Evolutionary conservation across 805 yeast genomes (phyloP), one percentile per base, ranked within the genome.

Genomic region (Pichia membranifaciens): DNA sequence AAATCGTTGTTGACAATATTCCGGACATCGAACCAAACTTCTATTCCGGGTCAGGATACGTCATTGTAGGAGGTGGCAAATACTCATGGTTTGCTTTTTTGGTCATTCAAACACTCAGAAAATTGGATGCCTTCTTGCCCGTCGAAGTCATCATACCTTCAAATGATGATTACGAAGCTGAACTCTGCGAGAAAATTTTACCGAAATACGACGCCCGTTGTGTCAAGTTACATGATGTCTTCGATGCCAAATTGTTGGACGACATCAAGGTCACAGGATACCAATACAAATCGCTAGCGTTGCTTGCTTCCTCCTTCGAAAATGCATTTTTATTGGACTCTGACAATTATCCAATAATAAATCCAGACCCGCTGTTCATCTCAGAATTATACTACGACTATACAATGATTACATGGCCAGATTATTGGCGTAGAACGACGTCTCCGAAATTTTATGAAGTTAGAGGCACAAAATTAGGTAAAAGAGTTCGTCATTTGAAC

Each of bases 401-500:
- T n/a, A 75, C 78, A 0, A 62, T 81, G 60, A 70, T 81, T 15
- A 74, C 78, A 18, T 83, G 88, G 88, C 88, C 88, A 0, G 88
- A 83, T 63, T 78, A 78, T 49, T 82, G 88, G 87, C 71, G 76
- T 58, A 68, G 87, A 59, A 74, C 84, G 15, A 81, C 86, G 2
- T 71, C 74, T 48, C 87, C 86, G 16, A 65, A 64, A 33, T 81
- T 64, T 58, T 79, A 76, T 57, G 78, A 78, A 15, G 78, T 84
- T 49, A 79, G 86, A 15, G 65, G 61, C 10, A 57, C 68, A 1
- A 50, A 58, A 60, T 69, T 68, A 34, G 67, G 62, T 53, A 59
- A 51, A 5, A 65, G 68, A 32, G 61, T 65, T 2, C 67, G 72
- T 22, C 68, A 71, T 10, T 58, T 64, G 17, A 56, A 54, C 33